A percentile compares a stretch with the other conserved stretches of the same genome.
Conservation (phyloP, 202 grass and related monocot genomes). For the Schoenoplectus tabernaemontani region DNA sequence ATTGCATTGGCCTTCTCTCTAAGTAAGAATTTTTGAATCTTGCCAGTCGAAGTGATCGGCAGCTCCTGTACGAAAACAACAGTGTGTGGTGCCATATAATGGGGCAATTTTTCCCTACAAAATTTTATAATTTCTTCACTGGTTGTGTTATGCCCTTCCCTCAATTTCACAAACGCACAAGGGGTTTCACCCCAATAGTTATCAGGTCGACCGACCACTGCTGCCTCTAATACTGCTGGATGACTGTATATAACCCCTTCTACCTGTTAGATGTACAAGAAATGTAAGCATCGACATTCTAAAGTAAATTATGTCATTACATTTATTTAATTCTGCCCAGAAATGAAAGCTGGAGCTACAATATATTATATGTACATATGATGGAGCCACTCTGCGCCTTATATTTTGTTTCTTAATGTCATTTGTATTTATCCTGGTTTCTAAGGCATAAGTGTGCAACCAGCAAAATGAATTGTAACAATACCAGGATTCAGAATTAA, state of each 20-base stretch:
- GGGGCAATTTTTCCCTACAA: conserved; percentile 46
- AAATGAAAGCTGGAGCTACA: too few relatives aligned
- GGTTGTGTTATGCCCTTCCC: neutral
- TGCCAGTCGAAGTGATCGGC: conserved; percentile 79
- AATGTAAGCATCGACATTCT: neutral
- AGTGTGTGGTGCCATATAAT: conserved; percentile 61
- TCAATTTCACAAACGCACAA: conserved; percentile 67
- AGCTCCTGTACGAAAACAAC: conserved; percentile 53
- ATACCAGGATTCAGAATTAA: neutral
- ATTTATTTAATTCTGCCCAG: neutral
- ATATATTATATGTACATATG: neutral
- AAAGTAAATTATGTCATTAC: neutral
- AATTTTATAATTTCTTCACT: conserved; percentile 50
- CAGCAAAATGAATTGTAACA: neutral
- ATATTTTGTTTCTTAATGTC: neutral
- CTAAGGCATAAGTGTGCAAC: neutral
- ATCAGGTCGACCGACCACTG: conserved; percentile 55
- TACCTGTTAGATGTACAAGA: conserved; percentile 18
- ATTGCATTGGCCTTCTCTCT: conserved; percentile 54
- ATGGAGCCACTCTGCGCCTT: neutral
- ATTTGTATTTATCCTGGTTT: neutral
- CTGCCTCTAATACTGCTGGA: conserved; percentile 52
- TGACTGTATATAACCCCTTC: conserved; percentile 64
- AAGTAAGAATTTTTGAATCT: conserved; percentile 68
- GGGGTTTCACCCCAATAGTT: conserved; percentile 90